Evolutionary conservation across 805 yeast species (phyloP), one percentile per base, ranked within the genome.

Genomic region (Diddensiella transvaalensis): DNA sequence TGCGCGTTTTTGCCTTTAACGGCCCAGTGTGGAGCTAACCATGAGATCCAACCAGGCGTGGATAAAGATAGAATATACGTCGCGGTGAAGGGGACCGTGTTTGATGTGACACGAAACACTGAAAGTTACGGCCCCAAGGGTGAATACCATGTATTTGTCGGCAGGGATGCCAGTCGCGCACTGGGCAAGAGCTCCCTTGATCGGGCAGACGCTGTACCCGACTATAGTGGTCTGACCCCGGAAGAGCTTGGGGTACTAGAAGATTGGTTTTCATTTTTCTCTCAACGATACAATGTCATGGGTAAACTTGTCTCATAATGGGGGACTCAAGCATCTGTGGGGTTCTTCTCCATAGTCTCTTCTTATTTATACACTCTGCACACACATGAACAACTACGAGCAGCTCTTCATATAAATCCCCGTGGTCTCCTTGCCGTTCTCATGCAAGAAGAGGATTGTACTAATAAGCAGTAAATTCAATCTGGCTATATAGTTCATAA

Each of bases 61-160:
- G 61, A 69, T 45, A 52, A 61, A 15, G 68, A 72, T 4, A 66
- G 75, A 50, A 75, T 85, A 54, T 87, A 81, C 64, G 84, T 87
- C 17, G 93, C 81, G 4, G 82, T 87, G 57, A 80, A 82, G 52
- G 93, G 95, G 18, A 73, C 73, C 1, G 79, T 88, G 8, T 88
- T 86, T 63, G 96, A 87, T 59, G 96, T 88, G 6, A 76, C 86
- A 0, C 61, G 69, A 40, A 87, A 87, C 60, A 57, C 63, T 10
- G 78, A 75, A 13, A 82, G 82, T 35, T 87, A 87, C 61, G 96
- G 95, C 0, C 83, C 83, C 2, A 90, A 89, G 0, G 77, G 79
- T 51, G 80, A 83, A 19, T 88, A 87, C 65, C 81, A 80, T 58
- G 78, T 73, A 4, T 73, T 87, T 37, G 86, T 81, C 6, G 96